Conservation (phyloP, 192 early-diverging fungal species). For the Backusella macrospora region DNA sequence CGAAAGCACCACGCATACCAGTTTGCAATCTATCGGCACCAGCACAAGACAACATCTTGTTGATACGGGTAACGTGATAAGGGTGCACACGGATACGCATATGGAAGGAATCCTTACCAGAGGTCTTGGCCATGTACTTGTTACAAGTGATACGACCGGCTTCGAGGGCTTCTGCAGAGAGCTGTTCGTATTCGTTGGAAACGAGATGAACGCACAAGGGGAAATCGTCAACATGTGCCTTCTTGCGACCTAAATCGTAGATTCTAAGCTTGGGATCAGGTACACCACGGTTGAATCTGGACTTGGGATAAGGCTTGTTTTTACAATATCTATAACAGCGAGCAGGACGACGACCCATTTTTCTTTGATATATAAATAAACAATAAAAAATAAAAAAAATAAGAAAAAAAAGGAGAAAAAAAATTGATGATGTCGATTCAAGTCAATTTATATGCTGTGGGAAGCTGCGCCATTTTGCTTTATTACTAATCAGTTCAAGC, state of each 20-base stretch:
- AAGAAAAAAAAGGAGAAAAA: not conserved
- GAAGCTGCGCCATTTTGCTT: not conserved
- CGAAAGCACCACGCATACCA: slow-evolving; percentile 99
- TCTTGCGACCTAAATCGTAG: slow-evolving; percentile 97
- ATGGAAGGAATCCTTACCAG: slow-evolving; percentile 99
- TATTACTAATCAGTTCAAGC: slow-evolving; percentile 7
- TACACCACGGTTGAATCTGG: slow-evolving; percentile 98
- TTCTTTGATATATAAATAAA: not conserved
- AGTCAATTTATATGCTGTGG: slow-evolving; percentile 1
- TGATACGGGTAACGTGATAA: slow-evolving; percentile 99
- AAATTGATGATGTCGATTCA: not conserved
- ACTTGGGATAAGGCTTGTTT: slow-evolving; percentile 99
- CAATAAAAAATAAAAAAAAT: not conserved
- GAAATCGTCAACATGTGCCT: slow-evolving; percentile 97
- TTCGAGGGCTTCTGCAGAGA: slow-evolving; percentile 97
- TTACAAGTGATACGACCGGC: slow-evolving; percentile 97
- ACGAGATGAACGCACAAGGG: slow-evolving; percentile 92
- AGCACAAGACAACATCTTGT: slow-evolving; percentile 99
- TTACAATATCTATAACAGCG: slow-evolving; percentile 99
- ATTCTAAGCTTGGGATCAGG: slow-evolving; percentile 98
- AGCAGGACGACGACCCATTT: slow-evolving; percentile 98
- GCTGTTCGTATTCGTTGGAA: slow-evolving; percentile 97
- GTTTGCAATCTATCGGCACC: slow-evolving; percentile 99
- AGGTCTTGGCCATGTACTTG: slow-evolving; percentile 97
- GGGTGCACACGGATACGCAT: slow-evolving; percentile 98